A percentile compares a stretch with the other conserved stretches of the same genome.
These are phyloP conservation scores for Brassica cretica DNA, from an alignment of 345 rosid genomes.

Conservation along the genomic window DNA sequence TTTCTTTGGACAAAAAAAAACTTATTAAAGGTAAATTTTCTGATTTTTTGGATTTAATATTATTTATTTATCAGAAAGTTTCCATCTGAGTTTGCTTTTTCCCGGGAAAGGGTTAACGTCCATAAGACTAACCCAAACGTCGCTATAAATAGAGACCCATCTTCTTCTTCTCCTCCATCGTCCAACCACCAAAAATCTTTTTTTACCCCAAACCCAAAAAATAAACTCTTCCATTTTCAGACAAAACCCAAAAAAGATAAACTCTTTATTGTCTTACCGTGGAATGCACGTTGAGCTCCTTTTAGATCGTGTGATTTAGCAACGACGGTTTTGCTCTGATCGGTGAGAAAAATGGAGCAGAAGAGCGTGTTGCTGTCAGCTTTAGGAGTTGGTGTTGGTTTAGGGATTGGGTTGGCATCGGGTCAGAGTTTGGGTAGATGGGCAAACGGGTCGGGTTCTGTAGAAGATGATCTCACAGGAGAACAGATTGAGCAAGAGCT, in stretches of 20 bases:
- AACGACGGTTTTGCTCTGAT: slow-evolving; percentile 29
- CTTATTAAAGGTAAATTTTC: slow-evolving; percentile 1
- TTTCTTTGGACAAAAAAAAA: background rate
- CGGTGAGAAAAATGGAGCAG: slow-evolving; percentile 63
- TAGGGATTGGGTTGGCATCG: slow-evolving; percentile 84
- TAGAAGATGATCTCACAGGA: slow-evolving; percentile 51
- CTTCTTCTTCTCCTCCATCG: slow-evolving; percentile 28
- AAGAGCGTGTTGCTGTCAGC: slow-evolving; percentile 74
- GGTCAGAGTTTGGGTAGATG: slow-evolving; percentile 66
- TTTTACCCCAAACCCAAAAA: background rate
- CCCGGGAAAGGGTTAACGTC: slow-evolving; percentile 42
- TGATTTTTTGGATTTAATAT: background rate
- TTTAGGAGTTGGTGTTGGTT: slow-evolving; percentile 88
- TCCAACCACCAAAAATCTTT: slow-evolving; percentile 21
- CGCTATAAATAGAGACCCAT: slow-evolving; percentile 37
- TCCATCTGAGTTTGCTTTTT: slow-evolving; percentile 8
- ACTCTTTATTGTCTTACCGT: slow-evolving; percentile 7
- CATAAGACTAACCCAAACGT: slow-evolving; percentile 34
- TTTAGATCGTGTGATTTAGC: slow-evolving; percentile 25
- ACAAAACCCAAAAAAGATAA: background rate
- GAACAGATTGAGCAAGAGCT: slow-evolving; percentile 85
- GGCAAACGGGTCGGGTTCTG: slow-evolving; percentile 47
- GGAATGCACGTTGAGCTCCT: slow-evolving; percentile 5
- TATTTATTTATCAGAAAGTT: background rate
- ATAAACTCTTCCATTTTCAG: background rate